Conservation (phyloP, 176 grass and related monocot species). For the Carex parvula region DNA sequence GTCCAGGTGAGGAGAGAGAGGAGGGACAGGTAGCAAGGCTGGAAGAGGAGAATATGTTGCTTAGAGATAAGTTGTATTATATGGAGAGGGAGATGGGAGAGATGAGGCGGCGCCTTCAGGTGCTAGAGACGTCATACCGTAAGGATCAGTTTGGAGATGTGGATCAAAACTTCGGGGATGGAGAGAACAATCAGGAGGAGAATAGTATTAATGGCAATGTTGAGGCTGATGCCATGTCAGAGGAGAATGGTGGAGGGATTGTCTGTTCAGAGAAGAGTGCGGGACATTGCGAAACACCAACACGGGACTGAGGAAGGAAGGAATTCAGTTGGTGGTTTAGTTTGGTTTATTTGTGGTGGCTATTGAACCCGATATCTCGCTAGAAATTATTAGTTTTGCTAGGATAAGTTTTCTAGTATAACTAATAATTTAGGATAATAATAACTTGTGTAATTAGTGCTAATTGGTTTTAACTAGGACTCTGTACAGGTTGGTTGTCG, state of each 20-base stretch:
- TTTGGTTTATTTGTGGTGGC: slow-evolving; percentile 23
- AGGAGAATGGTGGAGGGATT: slow-evolving; percentile 22
- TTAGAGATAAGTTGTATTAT: slow-evolving; percentile 66
- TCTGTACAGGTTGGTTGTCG: slow-evolving; percentile 2
- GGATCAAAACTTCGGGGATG: slow-evolving; percentile 19
- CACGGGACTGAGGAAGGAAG: slow-evolving; percentile 9
- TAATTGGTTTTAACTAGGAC: slow-evolving; percentile 27
- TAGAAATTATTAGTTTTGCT: slow-evolving; percentile 19
- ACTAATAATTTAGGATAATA: slow-evolving; percentile 15
- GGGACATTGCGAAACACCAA: slow-evolving; percentile 18
- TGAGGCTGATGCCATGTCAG: slow-evolving; percentile 24
- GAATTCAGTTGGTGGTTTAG: not conserved
- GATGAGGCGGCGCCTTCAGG: slow-evolving; percentile 48
- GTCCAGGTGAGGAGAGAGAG: slow-evolving; percentile 22
- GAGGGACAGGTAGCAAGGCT: slow-evolving; percentile 46
- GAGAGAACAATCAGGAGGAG: slow-evolving; percentile 22
- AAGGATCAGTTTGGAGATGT: slow-evolving; percentile 40
- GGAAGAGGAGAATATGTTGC: slow-evolving; percentile 78
- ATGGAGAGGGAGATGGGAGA: slow-evolving; percentile 83
- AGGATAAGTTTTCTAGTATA: slow-evolving; percentile 1
- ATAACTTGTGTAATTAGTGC: not conserved
- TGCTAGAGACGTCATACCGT: slow-evolving; percentile 42
- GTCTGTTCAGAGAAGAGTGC: slow-evolving; percentile 28
- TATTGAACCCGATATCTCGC: not conserved
- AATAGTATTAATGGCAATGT: slow-evolving; percentile 28